A percentile compares a stretch with the other conserved stretches of the same genome.
These are phyloP conservation scores for Trichosporon coremiiforme DNA, from an alignment of 1,284 basidiomycete species.

Conservation along the genomic window DNA sequence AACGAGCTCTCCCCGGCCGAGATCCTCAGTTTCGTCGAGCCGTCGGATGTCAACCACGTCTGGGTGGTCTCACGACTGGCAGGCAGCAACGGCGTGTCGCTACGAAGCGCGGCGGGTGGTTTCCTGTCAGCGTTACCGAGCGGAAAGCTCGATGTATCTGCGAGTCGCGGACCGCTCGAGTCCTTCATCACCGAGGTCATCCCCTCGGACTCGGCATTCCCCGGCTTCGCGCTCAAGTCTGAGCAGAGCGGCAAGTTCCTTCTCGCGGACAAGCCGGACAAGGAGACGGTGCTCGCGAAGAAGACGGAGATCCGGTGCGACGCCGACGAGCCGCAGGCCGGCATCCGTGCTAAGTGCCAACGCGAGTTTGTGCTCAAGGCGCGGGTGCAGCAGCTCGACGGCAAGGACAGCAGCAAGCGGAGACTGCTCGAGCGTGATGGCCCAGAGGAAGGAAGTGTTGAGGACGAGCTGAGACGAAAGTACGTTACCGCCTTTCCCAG, in stretches of 20 bases:
- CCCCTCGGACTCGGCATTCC: slow-evolving; percentile 37
- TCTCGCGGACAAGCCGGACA: slow-evolving; percentile 35
- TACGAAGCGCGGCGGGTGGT: slow-evolving; percentile 52
- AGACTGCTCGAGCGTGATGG: slow-evolving; percentile 62
- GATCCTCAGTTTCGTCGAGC: slow-evolving; percentile 51
- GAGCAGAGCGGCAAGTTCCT: slow-evolving; percentile 46
- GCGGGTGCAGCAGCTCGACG: slow-evolving; percentile 45
- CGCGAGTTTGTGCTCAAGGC: slow-evolving; percentile 86
- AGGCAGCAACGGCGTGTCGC: slow-evolving; percentile 58
- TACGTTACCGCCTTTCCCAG: slow-evolving; percentile 37
- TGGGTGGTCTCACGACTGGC: slow-evolving; percentile 60
- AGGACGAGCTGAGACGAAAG: slow-evolving; percentile 56
- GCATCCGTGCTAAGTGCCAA: slow-evolving; percentile 87
- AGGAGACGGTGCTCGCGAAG: slow-evolving; percentile 30
- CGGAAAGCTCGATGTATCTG: slow-evolving; percentile 46
- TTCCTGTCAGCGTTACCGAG: slow-evolving; percentile 54
- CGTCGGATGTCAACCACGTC: slow-evolving; percentile 59
- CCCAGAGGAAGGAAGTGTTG: slow-evolving; percentile 54
- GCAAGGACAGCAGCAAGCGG: slow-evolving; percentile 53
- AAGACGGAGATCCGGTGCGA: slow-evolving; percentile 75
- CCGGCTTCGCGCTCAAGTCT: slow-evolving; percentile 39
- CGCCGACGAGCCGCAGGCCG: slow-evolving; percentile 76
- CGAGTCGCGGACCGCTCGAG: slow-evolving; percentile 56
- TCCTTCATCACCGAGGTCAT: slow-evolving; percentile 45
- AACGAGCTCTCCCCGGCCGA: slow-evolving; percentile 49